phyloP scores from a whole-genome alignment of 352 stramenopile genomes.

The Globisporangium uncinulatum region DNA sequence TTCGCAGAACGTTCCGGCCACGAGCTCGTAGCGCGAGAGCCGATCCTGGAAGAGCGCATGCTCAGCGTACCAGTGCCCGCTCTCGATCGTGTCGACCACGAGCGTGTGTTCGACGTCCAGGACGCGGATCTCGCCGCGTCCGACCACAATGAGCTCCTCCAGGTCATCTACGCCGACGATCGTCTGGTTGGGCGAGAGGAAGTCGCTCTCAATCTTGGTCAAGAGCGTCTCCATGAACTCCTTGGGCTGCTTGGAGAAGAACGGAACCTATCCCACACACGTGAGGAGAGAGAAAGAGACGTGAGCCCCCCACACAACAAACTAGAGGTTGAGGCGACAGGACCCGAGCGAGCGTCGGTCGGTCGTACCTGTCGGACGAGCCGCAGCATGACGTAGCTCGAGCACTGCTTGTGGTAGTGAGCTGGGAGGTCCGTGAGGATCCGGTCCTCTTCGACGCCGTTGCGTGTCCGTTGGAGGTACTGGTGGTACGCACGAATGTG shows the following conservation, averaged over 20 bases:
- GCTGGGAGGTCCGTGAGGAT: constrained; percentile 13
- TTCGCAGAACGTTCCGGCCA: constrained; percentile 21
- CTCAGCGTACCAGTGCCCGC: constrained; percentile 16
- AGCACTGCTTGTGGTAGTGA: constrained; percentile 19
- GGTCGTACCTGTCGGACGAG: constrained; percentile 9
- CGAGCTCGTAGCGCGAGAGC: constrained; percentile 11
- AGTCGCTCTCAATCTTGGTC: constrained; percentile 16
- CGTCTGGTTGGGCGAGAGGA: constrained; percentile 16
- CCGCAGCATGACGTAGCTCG: constrained; percentile 15
- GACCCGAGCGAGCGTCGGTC: not conserved
- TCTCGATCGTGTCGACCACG: constrained; percentile 9
- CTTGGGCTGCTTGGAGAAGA: constrained; percentile 15
- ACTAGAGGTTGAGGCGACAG: too few relatives aligned
- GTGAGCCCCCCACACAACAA: too few relatives aligned
- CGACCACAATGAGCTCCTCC: constrained; percentile 18
- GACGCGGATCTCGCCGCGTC: constrained; percentile 15
- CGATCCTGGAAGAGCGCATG: constrained; percentile 19
- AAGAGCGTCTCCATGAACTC: constrained; percentile 17
- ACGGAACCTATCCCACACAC: constrained; percentile 10
- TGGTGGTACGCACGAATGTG: constrained; percentile 17
- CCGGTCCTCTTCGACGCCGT: constrained; percentile 18
- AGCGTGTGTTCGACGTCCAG: constrained; percentile 9
- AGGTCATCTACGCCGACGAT: constrained; percentile 8
- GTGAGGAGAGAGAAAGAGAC: too few relatives aligned
- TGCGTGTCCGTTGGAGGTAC: constrained; percentile 20